phyloP scores from a whole-genome alignment of 140 eudicot genomes.

The Oenanthe javanica region DNA sequence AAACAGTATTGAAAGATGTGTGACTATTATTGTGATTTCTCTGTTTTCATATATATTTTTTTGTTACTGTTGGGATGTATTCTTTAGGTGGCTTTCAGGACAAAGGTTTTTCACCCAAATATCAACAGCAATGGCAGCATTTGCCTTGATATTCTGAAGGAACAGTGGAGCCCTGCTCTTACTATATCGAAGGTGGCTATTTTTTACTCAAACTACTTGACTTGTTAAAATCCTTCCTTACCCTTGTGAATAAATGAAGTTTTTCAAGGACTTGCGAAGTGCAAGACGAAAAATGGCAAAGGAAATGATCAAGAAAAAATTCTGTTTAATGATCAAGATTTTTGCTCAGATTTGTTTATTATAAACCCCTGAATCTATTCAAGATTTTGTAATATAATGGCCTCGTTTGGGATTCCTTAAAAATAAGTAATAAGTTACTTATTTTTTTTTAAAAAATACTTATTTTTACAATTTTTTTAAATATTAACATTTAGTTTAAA shows the following conservation, averaged over 20 bases:
- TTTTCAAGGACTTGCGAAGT: background rate
- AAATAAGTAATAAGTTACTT: too few relatives aligned
- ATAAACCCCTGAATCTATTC: background rate
- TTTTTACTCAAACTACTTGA: background rate
- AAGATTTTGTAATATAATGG: too few relatives aligned
- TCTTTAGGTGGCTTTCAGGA: slow-evolving; percentile 75
- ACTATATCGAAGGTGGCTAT: slow-evolving; percentile 60
- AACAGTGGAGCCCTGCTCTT: slow-evolving; percentile 88
- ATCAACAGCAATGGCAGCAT: slow-evolving; percentile 84
- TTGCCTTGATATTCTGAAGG: slow-evolving; percentile 80
- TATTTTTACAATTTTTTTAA: too few relatives aligned
- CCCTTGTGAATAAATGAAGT: background rate
- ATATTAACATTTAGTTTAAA: too few relatives aligned
- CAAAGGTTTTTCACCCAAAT: slow-evolving; percentile 82
- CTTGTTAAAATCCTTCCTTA: background rate
- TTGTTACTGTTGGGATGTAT: background rate
- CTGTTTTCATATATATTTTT: background rate
- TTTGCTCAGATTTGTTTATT: background rate
- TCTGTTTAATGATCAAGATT: background rate
- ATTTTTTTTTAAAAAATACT: too few relatives aligned
- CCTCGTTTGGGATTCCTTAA: too few relatives aligned
- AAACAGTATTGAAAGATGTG: background rate
- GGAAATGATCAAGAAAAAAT: background rate
- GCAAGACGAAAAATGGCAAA: background rate
- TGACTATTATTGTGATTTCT: background rate